Evolutionary conservation across 192 early-diverging fungal species (phyloP), one percentile per base, ranked within the genome.

Genomic region (Coemansia sp.): DNA sequence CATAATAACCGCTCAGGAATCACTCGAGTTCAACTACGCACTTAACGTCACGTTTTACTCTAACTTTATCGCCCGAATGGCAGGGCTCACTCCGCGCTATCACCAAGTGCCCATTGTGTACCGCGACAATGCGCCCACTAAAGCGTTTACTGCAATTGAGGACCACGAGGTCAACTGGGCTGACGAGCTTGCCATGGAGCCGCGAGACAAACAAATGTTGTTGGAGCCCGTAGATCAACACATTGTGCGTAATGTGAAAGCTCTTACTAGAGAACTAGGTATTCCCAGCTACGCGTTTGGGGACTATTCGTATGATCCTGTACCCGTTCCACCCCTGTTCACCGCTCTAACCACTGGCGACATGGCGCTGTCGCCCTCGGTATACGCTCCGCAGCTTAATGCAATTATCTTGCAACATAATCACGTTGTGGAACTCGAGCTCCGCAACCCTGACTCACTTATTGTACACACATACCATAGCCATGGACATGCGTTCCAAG

Each of bases 21-120:
- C 80, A 7, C 67, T 78, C 1, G 47, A 8, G 0, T 48, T 17
- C 14, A 92, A 94, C n/a, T 92, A 86, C 48, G 21, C 68, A 15
- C 59, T 90, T 44, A 86, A 89, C 51, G 86, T 84, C 20, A 84
- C 87, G n/a, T 83, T 92, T 80, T 76, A 90, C 49, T 72, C 75
- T 42, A 64, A 71, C 56, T 88, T 89, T 78, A 85, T 89, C 47
- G 60, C 58, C n/a, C 59, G 71, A 10, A 78, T 85, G 11, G 64
- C 48, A 1, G 82, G 77, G 28, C 63, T 88, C 36, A 61, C 72
- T 40, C 65, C 76, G 31, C 86, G 70, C 17, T 47, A 48, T 20
- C 62, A 66, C 55, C 25, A 36, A 8, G 64, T 64, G 3, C 28
- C 61, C 5, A 40, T 72, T 7, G 56, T 59, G 25, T 72, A 72